Conservation (phyloP, 2,329 filamentous ascomycete species). For the Cladosporium sp. region DNA sequence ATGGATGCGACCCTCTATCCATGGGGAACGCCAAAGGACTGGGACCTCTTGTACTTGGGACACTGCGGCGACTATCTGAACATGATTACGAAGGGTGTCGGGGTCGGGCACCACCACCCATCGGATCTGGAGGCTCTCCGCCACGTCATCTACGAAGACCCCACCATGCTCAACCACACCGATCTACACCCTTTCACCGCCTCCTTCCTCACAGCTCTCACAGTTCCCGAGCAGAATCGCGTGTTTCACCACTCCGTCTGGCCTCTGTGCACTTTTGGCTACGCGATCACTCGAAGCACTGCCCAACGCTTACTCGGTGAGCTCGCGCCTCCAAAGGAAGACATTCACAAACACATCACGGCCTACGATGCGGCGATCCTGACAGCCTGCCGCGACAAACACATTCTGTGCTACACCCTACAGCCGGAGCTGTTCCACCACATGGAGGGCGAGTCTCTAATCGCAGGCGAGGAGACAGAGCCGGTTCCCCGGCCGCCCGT, state of each 20-base stretch:
- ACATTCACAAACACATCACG: slow-evolving; percentile 23
- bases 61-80: slow-evolving; percentile 38
- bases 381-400: slow-evolving; percentile 31
- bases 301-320: slow-evolving; percentile 29
- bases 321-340: slow-evolving; percentile 32
- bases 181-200: slow-evolving; percentile 36
- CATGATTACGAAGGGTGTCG: slow-evolving; percentile 29
- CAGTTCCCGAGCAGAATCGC: slow-evolving; percentile 32
- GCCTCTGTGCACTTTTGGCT: slow-evolving; percentile 40
- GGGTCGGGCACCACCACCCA: slow-evolving; percentile 32
- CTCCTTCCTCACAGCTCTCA: slow-evolving; percentile 30
- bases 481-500: slow-evolving; percentile 22
- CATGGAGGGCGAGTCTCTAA: slow-evolving; percentile 31
- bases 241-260: slow-evolving; percentile 37
- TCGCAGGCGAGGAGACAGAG: slow-evolving; percentile 32
- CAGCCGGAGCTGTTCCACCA: slow-evolving; percentile 36
- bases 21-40: slow-evolving; percentile 33
- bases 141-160: slow-evolving; percentile 32
- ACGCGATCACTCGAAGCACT: slow-evolving; percentile 35
- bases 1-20: slow-evolving; percentile 25
- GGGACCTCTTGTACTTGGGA: slow-evolving; percentile 35
- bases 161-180: slow-evolving; percentile 30
- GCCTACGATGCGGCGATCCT: slow-evolving; percentile 37
- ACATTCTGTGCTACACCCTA: slow-evolving; percentile 30
- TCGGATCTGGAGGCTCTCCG: slow-evolving; percentile 27